A percentile compares a stretch with the other conserved stretches of the same genome.
Conservation (phyloP, 1,284 basidiomycete species). For the Ustanciosporium gigantosporum region DNA sequence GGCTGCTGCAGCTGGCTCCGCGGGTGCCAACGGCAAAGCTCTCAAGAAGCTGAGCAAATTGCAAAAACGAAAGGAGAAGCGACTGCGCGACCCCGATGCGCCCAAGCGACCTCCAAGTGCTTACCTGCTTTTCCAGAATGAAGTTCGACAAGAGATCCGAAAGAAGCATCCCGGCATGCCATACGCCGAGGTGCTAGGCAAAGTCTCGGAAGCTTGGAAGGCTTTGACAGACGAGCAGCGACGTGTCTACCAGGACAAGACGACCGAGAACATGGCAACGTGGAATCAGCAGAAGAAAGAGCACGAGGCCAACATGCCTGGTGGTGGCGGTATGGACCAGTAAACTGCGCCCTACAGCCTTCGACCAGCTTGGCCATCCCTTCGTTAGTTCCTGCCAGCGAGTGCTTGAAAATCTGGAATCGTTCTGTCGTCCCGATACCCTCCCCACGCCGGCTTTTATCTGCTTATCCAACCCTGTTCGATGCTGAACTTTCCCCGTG, state of each 20-base stretch:
- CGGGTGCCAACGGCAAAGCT: conserved; percentile 29
- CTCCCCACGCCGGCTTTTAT: too few relatives aligned
- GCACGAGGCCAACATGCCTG: conserved; percentile 31
- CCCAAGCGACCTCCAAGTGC: conserved; percentile 55
- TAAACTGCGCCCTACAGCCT: conserved; percentile 1
- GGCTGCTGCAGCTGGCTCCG: conserved; percentile 21
- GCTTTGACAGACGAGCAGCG: conserved; percentile 46
- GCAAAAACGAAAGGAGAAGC: conserved; percentile 43
- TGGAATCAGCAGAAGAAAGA: conserved; percentile 50
- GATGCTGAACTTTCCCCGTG: too few relatives aligned
- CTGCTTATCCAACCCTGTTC: too few relatives aligned
- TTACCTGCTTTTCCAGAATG: conserved; percentile 56
- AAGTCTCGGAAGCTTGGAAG: conserved; percentile 53
- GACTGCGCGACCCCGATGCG: conserved; percentile 48
- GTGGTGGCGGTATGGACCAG: conserved; percentile 11
- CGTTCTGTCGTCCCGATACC: too few relatives aligned
- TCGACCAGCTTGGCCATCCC: too few relatives aligned
- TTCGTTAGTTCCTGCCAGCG: too few relatives aligned
- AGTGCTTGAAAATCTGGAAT: too few relatives aligned
- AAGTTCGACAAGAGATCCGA: conserved; percentile 50
- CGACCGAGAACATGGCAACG: conserved; percentile 46
- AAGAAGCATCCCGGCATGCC: conserved; percentile 46
- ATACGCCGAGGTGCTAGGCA: conserved; percentile 47
- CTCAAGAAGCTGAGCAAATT: conserved; percentile 43
- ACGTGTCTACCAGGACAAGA: conserved; percentile 49